Conservation (phyloP, 768 basidiomycete genomes). For the Flagelloscypha sp. region DNA sequence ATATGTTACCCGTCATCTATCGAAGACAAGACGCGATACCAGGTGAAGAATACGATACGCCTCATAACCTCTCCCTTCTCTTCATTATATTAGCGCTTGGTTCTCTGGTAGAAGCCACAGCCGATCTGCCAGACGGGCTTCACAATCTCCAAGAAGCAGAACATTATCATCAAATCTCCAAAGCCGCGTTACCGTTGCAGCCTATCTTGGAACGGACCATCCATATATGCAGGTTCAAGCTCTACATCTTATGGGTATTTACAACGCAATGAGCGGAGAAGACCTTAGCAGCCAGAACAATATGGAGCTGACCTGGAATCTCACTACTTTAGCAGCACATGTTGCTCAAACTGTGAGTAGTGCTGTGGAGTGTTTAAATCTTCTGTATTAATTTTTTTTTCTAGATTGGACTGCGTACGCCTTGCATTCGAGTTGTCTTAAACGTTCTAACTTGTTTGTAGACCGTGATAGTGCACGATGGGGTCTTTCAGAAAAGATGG, state of each 20-base stretch:
- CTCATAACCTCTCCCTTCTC: constrained; percentile 43
- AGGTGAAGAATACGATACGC: constrained; percentile 35
- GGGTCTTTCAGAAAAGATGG: constrained; percentile 53
- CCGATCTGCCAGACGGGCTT: constrained; percentile 1
- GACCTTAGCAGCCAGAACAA: constrained; percentile 54
- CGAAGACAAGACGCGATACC: constrained; percentile 8
- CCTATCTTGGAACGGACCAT: constrained; percentile 63
- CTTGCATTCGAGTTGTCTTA: background rate
- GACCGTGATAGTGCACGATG: constrained; percentile 63
- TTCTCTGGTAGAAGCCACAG: constrained; percentile 40
- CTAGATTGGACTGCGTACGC: constrained; percentile 63
- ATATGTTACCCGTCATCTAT: constrained; percentile 35
- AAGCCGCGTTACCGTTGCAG: constrained; percentile 58
- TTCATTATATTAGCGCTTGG: constrained; percentile 46
- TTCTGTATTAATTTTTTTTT: constrained; percentile 2
- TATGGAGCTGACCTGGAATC: constrained; percentile 66
- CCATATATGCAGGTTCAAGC: constrained; percentile 60
- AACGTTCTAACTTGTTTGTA: no score
- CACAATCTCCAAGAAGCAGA: constrained; percentile 33
- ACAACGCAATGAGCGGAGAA: constrained; percentile 61
- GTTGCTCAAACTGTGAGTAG: constrained; percentile 53
- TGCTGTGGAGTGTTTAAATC: background rate
- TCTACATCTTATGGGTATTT: constrained; percentile 62
- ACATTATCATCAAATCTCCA: constrained; percentile 58
- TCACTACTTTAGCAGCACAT: constrained; percentile 58